Base-by-base conservation (phyloP, 352 stramenopile genomes). In the Phytophthora niederhauseri region DNA sequence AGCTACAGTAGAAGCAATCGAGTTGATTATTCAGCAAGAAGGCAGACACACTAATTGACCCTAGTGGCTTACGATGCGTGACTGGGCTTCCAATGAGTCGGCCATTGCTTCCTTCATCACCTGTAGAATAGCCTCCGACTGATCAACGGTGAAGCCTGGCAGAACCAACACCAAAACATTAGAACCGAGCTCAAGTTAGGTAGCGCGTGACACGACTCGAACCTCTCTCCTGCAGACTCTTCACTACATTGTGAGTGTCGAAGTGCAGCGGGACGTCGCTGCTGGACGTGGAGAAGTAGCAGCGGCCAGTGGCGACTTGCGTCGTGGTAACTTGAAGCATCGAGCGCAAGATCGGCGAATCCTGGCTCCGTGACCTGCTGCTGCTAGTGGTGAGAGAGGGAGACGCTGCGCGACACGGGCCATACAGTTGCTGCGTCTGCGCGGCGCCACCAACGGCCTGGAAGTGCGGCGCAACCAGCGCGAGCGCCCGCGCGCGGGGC, bases 31-130 rank as follows among this genome's bases (percentile, higher is more conserved):
- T 30, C 41, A n/a, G 19, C 28, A n/a, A 43, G 36, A 6, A 9
- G 41, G 12, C 41, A 22, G 41, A 22, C 41, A 12, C 36, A 45
- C 6, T 7, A 45, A 2, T n/a, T 17, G 54, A 36, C 20, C 12
- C 26, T 3, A 52, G 52, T 9, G 9, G 81, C 81, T 60, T 77
- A 91, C 86, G 41, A 94, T 77, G 28, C 85, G 77, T 17, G 85
- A 69, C 63, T 96, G 89, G 2, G 81, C 81, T 20, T 90, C 82
- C 19, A 96, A 63, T 2, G 85, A 93, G 45, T 95, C 87, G 28
- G 73, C 80, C 87, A 95, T 94, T 31, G 89, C 75, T 57, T 88
- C 78, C 64, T 93, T 91, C 81, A 94, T 93, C 19, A 94, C 87
- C 12, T 90, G 70, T 28, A 96, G 60, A 59, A 96, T 95, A 17